These are phyloP conservation scores for Lomentospora prolificans DNA, from an alignment of 2,329 filamentous ascomycete genomes.

Conservation along the genomic window DNA sequence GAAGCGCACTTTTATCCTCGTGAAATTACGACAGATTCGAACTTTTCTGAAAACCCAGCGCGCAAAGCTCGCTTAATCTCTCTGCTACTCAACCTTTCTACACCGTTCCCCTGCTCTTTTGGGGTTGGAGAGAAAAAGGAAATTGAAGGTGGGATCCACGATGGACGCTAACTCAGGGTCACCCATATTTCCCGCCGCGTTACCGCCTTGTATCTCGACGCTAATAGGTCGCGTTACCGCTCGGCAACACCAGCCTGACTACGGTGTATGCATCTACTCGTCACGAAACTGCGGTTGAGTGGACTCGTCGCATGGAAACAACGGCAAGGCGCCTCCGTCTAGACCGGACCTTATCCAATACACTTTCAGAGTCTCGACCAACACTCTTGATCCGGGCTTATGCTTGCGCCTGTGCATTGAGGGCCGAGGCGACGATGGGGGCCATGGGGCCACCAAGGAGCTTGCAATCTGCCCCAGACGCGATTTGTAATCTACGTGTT, in stretches of 20 bases:
- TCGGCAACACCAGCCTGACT: neutral
- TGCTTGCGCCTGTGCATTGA: neutral
- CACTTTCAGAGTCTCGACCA: neutral
- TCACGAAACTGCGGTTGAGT: constrained; percentile 2
- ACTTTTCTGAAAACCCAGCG: too few species aligned
- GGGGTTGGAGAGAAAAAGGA: neutral
- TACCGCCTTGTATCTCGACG: neutral
- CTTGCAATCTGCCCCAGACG: neutral
- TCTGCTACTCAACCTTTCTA: neutral
- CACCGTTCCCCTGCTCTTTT: neutral
- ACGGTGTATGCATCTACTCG: neutral
- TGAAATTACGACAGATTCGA: too few species aligned
- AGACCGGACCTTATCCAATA: neutral
- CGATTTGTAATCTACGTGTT: neutral
- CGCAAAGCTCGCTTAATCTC: neutral
- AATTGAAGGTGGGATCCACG: neutral
- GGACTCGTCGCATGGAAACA: neutral
- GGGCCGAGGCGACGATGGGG: neutral
- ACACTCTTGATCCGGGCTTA: neutral
- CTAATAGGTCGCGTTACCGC: constrained; percentile 8
- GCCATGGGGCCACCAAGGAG: neutral
- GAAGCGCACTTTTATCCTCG: too few species aligned
- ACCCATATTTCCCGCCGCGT: neutral
- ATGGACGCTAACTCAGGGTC: neutral
- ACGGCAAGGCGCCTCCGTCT: neutral